Conservation (phyloP, 176 grass and related monocot species). For the Thinopyrum elongatum region DNA sequence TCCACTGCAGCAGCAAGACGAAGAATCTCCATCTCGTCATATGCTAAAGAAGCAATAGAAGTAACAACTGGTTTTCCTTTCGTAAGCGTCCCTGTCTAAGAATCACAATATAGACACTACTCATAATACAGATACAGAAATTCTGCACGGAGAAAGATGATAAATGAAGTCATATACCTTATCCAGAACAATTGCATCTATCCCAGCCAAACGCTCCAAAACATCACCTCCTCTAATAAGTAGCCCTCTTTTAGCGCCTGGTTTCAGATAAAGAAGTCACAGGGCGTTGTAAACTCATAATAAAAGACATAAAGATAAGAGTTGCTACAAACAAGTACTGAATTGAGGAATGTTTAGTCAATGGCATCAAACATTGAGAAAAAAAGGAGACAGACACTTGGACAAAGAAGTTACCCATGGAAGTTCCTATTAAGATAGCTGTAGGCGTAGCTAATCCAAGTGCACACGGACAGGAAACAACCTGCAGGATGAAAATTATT, state of each 20-base stretch:
- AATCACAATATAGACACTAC: background rate
- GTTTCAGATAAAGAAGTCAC: constrained; percentile 19
- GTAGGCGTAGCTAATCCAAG: constrained; percentile 96
- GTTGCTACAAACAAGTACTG: background rate
- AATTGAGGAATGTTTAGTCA: background rate
- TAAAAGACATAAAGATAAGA: background rate
- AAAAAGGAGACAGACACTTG: background rate
- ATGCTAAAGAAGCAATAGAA: constrained; percentile 69
- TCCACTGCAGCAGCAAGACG: constrained; percentile 92
- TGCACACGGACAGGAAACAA: constrained; percentile 96
- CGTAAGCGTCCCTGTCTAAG: constrained; percentile 85
- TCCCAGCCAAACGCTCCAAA: constrained; percentile 83
- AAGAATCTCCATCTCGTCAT: constrained; percentile 67
- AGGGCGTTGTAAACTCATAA: background rate
- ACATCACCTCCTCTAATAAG: constrained; percentile 97
- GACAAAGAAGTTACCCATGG: constrained; percentile 59
- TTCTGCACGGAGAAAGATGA: background rate
- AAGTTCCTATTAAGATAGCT: constrained; percentile 96
- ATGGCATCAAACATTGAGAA: constrained; percentile 12
- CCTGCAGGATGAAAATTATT: constrained; percentile 44
- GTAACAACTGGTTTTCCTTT: constrained; percentile 93
- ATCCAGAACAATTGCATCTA: constrained; percentile 80
- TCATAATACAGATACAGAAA: background rate
- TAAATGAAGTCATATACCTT: constrained; percentile 50
- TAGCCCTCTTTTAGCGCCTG: constrained; percentile 91